Conservation (phyloP, 208 protist species). For the Trypanosoma boissoni region DNA sequence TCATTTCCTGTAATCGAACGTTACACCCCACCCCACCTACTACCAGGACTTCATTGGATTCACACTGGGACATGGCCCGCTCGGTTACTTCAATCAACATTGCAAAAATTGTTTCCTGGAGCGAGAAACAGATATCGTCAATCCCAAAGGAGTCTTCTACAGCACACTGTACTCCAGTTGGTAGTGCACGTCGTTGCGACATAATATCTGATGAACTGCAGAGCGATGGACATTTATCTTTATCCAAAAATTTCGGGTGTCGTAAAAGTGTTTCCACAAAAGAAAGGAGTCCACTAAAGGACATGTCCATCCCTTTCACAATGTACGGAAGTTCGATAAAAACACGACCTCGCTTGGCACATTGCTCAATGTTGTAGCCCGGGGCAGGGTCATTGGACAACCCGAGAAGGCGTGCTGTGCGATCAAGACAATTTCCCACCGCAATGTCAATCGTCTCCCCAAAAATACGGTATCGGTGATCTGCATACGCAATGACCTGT, state of each 20-base stretch:
- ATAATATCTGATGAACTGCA: constrained; percentile 6
- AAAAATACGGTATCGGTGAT: constrained; percentile 98
- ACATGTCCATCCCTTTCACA: constrained; percentile 98
- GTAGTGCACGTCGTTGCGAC: constrained; percentile 26
- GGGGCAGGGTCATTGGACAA: constrained; percentile 99
- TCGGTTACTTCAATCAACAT: constrained; percentile 99
- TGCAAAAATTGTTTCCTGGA: constrained; percentile 99
- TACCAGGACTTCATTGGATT: constrained; percentile 95
- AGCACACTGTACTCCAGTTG: constrained; percentile 30
- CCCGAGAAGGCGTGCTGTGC: constrained; percentile 93
- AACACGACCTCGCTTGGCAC: constrained; percentile 76
- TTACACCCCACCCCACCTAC: constrained; percentile 99
- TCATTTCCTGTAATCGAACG: constrained; percentile 96
- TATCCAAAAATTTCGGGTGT: constrained; percentile 65
- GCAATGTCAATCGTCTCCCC: constrained; percentile 99
- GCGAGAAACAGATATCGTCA: constrained; percentile 97
- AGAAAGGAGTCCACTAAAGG: constrained; percentile 95
- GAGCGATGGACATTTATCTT: constrained; percentile 19
- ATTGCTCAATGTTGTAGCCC: constrained; percentile 99
- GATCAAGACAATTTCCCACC: constrained; percentile 98
- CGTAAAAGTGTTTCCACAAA: constrained; percentile 74
- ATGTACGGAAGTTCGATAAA: constrained; percentile 97
- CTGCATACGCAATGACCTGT: constrained; percentile 97
- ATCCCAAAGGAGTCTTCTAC: constrained; percentile 73
- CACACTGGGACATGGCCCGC: constrained; percentile 98